Conservation (phyloP, 2,329 filamentous ascomycete species). For the Coniochaeta sp. region DNA sequence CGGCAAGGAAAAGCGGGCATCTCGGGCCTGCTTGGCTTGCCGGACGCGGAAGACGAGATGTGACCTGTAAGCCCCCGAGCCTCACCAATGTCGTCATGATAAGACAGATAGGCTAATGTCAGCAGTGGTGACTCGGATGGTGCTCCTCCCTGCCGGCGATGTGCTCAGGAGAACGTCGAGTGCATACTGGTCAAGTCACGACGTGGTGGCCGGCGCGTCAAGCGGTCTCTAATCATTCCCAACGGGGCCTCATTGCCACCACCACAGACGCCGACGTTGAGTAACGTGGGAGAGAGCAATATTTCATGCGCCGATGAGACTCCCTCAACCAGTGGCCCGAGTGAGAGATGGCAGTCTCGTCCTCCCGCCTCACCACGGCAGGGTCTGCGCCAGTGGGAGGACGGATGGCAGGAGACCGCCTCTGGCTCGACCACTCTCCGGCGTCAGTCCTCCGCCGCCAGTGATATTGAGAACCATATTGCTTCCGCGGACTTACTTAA, state of each 20-base stretch:
- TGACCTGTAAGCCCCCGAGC: constrained; percentile 26
- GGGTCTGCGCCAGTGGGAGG: not conserved
- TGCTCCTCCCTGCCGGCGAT: constrained; percentile 28
- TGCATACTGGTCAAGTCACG: constrained; percentile 32
- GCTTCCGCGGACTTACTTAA: constrained; percentile 31
- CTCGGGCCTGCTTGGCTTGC: constrained; percentile 23
- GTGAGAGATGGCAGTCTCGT: not conserved
- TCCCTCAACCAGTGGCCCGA: not conserved
- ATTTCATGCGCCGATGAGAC: not conserved
- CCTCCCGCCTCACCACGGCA: not conserved
- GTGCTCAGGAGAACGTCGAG: constrained; percentile 27
- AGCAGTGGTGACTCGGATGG: constrained; percentile 24
- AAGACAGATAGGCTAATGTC: not conserved
- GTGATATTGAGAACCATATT: constrained; percentile 28
- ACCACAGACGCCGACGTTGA: not conserved
- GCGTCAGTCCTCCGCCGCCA: constrained; percentile 1
- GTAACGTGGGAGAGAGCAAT: not conserved
- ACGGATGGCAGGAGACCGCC: constrained; percentile 6
- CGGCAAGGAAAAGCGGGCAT: constrained; percentile 19
- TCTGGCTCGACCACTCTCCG: constrained; percentile 11
- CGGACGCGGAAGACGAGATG: constrained; percentile 24
- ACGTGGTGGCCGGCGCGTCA: constrained; percentile 27
- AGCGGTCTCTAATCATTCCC: not conserved
- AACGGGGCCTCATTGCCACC: not conserved
- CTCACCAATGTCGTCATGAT: no score